Base-by-base conservation (phyloP, 371 early-diverging fungal species). In the Apophysomyces elegans region DNA sequence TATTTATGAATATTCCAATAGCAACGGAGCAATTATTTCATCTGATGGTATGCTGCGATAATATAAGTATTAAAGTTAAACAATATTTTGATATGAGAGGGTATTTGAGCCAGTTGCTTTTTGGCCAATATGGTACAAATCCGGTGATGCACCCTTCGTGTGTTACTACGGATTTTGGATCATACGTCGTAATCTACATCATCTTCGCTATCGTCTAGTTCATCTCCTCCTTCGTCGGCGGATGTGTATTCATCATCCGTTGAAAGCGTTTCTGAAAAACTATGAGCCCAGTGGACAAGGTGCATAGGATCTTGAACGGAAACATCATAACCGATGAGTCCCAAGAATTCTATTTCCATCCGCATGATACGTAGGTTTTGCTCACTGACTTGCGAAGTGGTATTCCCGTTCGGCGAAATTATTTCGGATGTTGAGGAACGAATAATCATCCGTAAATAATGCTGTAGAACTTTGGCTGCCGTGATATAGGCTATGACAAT, bases 321-420 rank as follows among this genome's bases (percentile, higher is more conserved):
- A 8, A 76, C 61, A 39, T 85, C 83, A 59, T 74, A 76, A n/a
- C 81, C 72, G 44, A 85, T 58, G 66, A 85, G 80, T 7, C 77
- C 73, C 46, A 85, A 61, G 59, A 85, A 85, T 64, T 85, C 85
- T 26, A 76, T 54, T 67, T 85, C 85, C 85, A 85, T 85, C 13
- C 83, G 77, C 39, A 68, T 41, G 2, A 74, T 69, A 43, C 69
- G 61, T 38, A 63, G 68, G 5, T 32, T 54, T 5, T 60, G 65
- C 37, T 61, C 59, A 7, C 50, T 37, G 16, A 46, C 3, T 12
- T 43, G 60, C 13, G 43, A 16, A 32, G 7, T 7, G 6, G 14
- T 0, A 41, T 47, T 35, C 46, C 39, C n/a, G 41, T 45, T 46
- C 32, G 32, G 46, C 39, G 16, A 5, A 37, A 37, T 14, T 44